These are phyloP conservation scores for Nissolia schottii DNA, from an alignment of 306 rosid species.

Conservation along the genomic window DNA sequence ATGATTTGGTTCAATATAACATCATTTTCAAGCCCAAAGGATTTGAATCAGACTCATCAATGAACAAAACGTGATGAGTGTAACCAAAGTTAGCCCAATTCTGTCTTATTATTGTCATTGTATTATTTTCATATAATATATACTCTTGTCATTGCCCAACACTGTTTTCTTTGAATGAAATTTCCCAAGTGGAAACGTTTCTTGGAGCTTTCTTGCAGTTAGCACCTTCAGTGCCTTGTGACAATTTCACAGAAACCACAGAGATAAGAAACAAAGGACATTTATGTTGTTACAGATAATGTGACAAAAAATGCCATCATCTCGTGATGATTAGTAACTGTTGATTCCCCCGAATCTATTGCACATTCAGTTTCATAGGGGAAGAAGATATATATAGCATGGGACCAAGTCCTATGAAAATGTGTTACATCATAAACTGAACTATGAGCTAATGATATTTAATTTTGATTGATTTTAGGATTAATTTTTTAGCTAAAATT, in stretches of 20 bases:
- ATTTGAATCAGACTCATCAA: slow-evolving; percentile 44
- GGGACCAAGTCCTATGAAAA: slow-evolving; percentile 39
- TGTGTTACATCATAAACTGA: background rate
- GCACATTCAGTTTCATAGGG: slow-evolving; percentile 10
- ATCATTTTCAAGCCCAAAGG: slow-evolving; percentile 18
- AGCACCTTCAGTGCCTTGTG: slow-evolving; percentile 22
- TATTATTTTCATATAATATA: background rate
- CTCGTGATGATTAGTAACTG: slow-evolving; percentile 66
- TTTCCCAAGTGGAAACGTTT: slow-evolving; percentile 24
- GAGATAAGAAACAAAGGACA: slow-evolving; percentile 41
- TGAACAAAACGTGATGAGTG: slow-evolving; percentile 68
- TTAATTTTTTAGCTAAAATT: background rate
- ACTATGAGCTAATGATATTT: background rate
- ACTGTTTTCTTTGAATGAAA: slow-evolving; percentile 4
- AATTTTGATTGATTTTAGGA: background rate
- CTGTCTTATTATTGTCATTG: background rate
- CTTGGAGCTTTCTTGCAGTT: slow-evolving; percentile 34
- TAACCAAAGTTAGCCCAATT: slow-evolving; percentile 36
- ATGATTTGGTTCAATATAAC: background rate
- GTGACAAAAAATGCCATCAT: slow-evolving; percentile 62
- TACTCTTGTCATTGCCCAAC: background rate
- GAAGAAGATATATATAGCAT: too few relatives aligned
- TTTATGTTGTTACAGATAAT: slow-evolving; percentile 34
- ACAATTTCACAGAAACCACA: slow-evolving; percentile 14
- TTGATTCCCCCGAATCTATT: slow-evolving; percentile 39